These are phyloP conservation scores for Boletus sensibilis DNA, from an alignment of 768 basidiomycete genomes.

Conservation along the genomic window DNA sequence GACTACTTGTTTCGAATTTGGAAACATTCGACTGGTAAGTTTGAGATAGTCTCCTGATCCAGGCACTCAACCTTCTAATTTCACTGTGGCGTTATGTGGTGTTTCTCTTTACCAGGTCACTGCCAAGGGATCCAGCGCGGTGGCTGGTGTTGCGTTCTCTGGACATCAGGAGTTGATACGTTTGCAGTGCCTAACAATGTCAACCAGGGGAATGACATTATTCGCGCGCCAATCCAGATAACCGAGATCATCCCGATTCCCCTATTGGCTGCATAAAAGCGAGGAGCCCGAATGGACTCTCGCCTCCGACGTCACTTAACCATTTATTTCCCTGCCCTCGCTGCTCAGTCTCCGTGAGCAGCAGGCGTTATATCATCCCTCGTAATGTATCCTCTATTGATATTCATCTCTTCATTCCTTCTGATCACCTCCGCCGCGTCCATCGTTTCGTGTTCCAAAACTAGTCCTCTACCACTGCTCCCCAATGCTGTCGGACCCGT, in stretches of 20 bases:
- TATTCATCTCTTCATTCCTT: slow-evolving; percentile 5
- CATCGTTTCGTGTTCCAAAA: slow-evolving; percentile 16
- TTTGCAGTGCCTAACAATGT: neutral
- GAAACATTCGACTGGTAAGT: neutral
- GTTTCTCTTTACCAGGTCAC: neutral
- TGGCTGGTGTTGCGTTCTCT: neutral
- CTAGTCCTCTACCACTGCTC: neutral
- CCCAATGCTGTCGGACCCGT: slow-evolving; percentile 12
- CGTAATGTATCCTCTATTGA: slow-evolving; percentile 12
- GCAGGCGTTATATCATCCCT: neutral
- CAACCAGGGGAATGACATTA: neutral
- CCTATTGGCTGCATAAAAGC: neutral
- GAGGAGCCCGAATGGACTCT: neutral
- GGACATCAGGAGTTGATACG: neutral
- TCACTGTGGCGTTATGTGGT: neutral
- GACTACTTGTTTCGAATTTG: neutral
- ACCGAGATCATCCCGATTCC: neutral
- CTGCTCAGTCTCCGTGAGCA: neutral
- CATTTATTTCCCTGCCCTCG: neutral
- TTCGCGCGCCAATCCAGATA: neutral
- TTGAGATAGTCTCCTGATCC: neutral
- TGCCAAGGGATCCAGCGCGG: neutral
- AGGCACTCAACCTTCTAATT: neutral
- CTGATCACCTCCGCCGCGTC: slow-evolving; percentile 13
- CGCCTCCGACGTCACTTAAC: neutral